phyloP scores from a whole-genome alignment of 495 filamentous ascomycete genomes.

The Aspergillus nanangensis region DNA sequence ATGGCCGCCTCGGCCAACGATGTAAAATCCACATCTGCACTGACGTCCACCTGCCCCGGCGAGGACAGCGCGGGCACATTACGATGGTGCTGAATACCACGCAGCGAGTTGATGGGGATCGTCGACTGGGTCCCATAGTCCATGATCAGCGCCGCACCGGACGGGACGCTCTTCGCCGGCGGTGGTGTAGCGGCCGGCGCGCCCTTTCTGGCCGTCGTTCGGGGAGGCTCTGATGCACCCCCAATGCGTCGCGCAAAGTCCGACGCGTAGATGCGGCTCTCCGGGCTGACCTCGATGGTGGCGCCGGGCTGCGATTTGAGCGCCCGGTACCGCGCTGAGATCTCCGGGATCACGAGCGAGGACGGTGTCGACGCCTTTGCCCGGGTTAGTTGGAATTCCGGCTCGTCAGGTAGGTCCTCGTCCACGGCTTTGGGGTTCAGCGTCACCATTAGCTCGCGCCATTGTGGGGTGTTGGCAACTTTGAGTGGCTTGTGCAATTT shows the following conservation, averaged over 20 bases:
- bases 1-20: constrained; percentile 79
- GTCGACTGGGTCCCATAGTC: constrained; percentile 83
- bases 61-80: constrained; percentile 69
- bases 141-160: constrained; percentile 84
- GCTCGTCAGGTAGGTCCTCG: constrained; percentile 39
- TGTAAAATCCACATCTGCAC: constrained; percentile 87
- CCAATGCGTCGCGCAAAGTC: constrained; percentile 83
- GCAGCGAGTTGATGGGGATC: constrained; percentile 80
- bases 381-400: constrained; percentile 81
- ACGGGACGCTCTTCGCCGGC: constrained; percentile 51
- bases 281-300: constrained; percentile 84
- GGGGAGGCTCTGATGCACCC: constrained; percentile 46
- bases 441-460: constrained; percentile 85
- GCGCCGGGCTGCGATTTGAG: constrained; percentile 59
- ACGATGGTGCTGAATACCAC: constrained; percentile 74
- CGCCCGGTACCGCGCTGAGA: constrained; percentile 74
- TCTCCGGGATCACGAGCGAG: constrained; percentile 76
- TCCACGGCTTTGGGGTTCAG: constrained; percentile 52
- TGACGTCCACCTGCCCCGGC: constrained; percentile 80
- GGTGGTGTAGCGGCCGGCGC: constrained; percentile 9
- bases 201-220: constrained; percentile 9
- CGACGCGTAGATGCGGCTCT: constrained; percentile 70
- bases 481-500: constrained; percentile 40
- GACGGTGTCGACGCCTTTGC: constrained; percentile 72
- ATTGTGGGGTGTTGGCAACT: constrained; percentile 56